Conservation (phyloP, 371 early-diverging fungal species). For the Sporodiniella umbellata region DNA sequence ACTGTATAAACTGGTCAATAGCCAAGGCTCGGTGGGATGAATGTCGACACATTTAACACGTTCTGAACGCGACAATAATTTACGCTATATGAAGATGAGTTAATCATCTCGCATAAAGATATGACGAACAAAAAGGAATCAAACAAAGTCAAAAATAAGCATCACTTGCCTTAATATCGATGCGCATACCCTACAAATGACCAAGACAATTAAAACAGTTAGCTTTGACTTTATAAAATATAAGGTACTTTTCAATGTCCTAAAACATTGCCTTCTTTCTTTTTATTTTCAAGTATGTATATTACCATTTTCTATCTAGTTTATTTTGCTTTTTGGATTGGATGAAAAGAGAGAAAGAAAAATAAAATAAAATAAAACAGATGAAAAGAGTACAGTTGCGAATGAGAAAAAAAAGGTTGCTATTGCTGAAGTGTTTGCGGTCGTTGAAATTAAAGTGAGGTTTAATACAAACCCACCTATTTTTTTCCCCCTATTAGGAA, state of each 20-base stretch:
- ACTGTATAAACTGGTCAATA: conserved; percentile 95
- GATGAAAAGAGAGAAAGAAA: background rate
- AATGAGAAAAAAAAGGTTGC: background rate
- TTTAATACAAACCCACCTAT: too few relatives aligned
- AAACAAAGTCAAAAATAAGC: background rate
- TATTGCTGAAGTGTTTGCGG: background rate
- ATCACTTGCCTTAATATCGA: conserved; percentile 59
- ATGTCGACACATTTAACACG: conserved; percentile 98
- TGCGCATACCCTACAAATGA: conserved; percentile 54
- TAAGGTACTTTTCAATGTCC: too few relatives aligned
- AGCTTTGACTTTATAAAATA: too few relatives aligned
- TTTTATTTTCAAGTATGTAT: too few relatives aligned
- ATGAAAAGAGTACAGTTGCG: background rate
- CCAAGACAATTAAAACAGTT: too few relatives aligned
- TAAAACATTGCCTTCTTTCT: too few relatives aligned
- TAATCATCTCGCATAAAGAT: conserved; percentile 1
- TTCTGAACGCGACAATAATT: conserved; percentile 84
- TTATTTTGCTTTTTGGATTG: too few relatives aligned
- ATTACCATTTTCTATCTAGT: too few relatives aligned
- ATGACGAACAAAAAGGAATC: too few relatives aligned
- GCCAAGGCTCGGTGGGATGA: conserved; percentile 99
- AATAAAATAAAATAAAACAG: background rate
- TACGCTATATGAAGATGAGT: conserved; percentile 42
- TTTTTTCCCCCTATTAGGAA: too few relatives aligned
- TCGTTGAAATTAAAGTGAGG: too few relatives aligned